phyloP scores from a whole-genome alignment of 2,329 filamentous ascomycete species.

The Periglandula ipomoeae region DNA sequence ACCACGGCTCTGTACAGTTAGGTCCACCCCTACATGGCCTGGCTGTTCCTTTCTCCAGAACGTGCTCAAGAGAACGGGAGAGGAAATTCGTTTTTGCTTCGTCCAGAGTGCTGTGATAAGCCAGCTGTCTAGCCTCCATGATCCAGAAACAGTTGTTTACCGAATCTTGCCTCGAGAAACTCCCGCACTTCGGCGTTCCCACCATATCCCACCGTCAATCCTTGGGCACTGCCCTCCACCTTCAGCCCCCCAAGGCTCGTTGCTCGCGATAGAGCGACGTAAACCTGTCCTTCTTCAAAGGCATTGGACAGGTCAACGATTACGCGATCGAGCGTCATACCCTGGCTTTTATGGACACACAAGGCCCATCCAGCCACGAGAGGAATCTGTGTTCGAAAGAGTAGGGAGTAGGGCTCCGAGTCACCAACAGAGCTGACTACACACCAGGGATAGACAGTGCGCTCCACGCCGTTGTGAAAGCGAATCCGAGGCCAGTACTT shows the following conservation, averaged over 20 bases:
- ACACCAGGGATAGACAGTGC: slow-evolving; percentile 43
- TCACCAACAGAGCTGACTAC: slow-evolving; percentile 37
- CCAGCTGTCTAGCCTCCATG: background rate
- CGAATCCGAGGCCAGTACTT: slow-evolving; percentile 25
- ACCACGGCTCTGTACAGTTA: no score
- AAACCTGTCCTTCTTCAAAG: slow-evolving; percentile 51
- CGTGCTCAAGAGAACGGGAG: background rate
- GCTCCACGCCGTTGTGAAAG: slow-evolving; percentile 37
- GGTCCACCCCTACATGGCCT: background rate
- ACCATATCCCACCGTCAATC: background rate
- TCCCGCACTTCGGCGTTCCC: background rate
- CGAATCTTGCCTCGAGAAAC: background rate
- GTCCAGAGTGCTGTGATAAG: background rate
- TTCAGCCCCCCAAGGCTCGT: slow-evolving; percentile 12
- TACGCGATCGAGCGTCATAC: slow-evolving; percentile 51
- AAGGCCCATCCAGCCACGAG: slow-evolving; percentile 52
- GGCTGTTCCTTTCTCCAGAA: background rate
- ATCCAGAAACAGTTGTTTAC: background rate
- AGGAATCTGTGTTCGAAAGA: slow-evolving; percentile 52
- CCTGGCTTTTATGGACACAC: slow-evolving; percentile 54
- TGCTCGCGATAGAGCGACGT: slow-evolving; percentile 33
- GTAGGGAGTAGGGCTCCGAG: slow-evolving; percentile 32
- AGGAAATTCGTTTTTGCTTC: background rate
- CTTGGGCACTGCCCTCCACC: slow-evolving; percentile 7
- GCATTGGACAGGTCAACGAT: slow-evolving; percentile 41